Conservation (phyloP, 768 basidiomycete genomes). For the Austroboletus festivus region DNA sequence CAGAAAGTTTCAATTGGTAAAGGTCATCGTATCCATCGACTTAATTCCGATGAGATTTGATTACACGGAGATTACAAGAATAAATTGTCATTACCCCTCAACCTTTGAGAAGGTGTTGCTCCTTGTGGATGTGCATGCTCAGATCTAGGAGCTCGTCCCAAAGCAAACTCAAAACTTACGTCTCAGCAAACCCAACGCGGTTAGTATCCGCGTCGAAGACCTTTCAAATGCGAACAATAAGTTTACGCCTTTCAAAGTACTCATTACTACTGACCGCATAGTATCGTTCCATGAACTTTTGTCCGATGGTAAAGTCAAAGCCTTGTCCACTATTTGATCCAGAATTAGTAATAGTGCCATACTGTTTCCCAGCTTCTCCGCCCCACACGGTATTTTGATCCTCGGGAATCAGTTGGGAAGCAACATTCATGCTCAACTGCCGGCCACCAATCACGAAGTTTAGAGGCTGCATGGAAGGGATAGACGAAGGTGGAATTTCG, state of each 20-base stretch:
- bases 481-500: slow-evolving; percentile 14
- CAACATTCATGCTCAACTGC: slow-evolving; percentile 15
- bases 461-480: slow-evolving; percentile 15
- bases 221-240: slow-evolving; percentile 1
- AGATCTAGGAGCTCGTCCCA: not conserved
- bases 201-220: slow-evolving; percentile 23
- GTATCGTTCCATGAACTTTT: slow-evolving; percentile 13
- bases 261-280: slow-evolving; percentile 7
- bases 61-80: not conserved
- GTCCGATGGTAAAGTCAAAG: slow-evolving; percentile 9
- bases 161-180: slow-evolving; percentile 12
- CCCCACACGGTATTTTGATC: slow-evolving; percentile 15
- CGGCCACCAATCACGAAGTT: slow-evolving; percentile 9
- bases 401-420: slow-evolving; percentile 18
- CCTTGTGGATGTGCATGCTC: slow-evolving; percentile 5
- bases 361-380: slow-evolving; percentile 7
- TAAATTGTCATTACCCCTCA: not conserved
- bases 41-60: no score
- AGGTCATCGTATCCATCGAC: no score
- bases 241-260: not conserved
- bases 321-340: slow-evolving; percentile 8
- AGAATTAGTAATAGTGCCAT: slow-evolving; percentile 2
- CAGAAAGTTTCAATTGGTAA: no score
- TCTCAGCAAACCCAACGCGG: slow-evolving; percentile 22
- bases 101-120: slow-evolving; percentile 18